Conservation (phyloP, 345 rosid species). For the Salix suchowensis region DNA sequence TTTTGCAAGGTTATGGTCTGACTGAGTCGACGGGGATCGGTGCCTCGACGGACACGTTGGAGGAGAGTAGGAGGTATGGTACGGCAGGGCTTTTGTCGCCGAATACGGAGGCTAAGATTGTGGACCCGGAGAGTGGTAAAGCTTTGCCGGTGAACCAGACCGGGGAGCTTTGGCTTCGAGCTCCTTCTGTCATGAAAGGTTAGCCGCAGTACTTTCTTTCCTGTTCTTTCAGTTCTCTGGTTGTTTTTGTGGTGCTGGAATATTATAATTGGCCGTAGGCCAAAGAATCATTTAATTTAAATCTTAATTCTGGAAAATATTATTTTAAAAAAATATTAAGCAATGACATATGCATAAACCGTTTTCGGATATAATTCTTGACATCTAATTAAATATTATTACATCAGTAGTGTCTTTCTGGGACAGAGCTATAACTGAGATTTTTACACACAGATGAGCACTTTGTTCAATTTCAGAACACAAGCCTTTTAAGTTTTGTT, state of each 20-base stretch:
- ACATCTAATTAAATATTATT: no score
- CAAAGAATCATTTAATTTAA: no score
- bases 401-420: background rate
- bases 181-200: slow-evolving; percentile 73
- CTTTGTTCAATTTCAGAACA: no score
- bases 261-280: background rate
- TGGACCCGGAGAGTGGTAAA: slow-evolving; percentile 57
- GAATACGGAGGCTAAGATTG: slow-evolving; percentile 62
- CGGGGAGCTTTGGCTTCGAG: slow-evolving; percentile 76
- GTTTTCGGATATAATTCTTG: no score
- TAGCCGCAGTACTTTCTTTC: background rate
- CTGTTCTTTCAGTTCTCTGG: background rate
- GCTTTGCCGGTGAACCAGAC: slow-evolving; percentile 46
- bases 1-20: slow-evolving; percentile 68
- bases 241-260: background rate
- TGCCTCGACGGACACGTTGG: slow-evolving; percentile 49
- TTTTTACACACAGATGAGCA: background rate
- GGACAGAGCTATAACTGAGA: background rate
- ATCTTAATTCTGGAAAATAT: no score
- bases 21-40: slow-evolving; percentile 76
- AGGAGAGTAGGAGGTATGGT: slow-evolving; percentile 72
- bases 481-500: no score
- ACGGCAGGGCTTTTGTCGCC: slow-evolving; percentile 63
- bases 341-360: no score
- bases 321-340: no score